Conservation (phyloP, 257 asterid genomes). For the Thymus mandschuricus region DNA sequence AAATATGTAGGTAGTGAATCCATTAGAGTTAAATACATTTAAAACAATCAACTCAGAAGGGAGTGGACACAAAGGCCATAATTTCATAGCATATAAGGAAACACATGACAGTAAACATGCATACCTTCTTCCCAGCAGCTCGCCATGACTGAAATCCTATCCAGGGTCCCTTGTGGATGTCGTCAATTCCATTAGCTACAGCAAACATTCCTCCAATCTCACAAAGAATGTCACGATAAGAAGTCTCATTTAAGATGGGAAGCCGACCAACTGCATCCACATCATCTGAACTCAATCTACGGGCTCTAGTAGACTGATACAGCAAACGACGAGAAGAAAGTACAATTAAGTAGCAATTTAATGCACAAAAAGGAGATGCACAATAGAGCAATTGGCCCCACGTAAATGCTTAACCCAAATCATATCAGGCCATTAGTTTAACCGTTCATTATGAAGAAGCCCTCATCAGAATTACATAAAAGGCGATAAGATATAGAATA, state of each 20-base stretch:
- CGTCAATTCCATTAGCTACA: conserved; percentile 78
- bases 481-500: not conserved
- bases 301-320: conserved; percentile 67
- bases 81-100: not conserved
- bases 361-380: conserved; percentile 17
- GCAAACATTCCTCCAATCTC: conserved; percentile 97
- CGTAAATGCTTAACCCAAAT: conserved; percentile 29
- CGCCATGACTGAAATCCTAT: conserved; percentile 99
- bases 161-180: conserved; percentile 97
- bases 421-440: conserved; percentile 11
- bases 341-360: conserved; percentile 24
- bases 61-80: conserved; percentile 16
- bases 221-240: conserved; percentile 80
- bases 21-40: conserved; percentile 7
- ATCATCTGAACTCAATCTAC: conserved; percentile 86
- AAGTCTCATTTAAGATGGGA: conserved; percentile 78
- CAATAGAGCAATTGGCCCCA: not conserved
- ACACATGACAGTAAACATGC: conserved; percentile 18
- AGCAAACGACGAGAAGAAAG: conserved; percentile 38
- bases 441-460: conserved; percentile 13
- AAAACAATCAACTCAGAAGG: conserved; percentile 10
- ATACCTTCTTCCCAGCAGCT: conserved; percentile 87
- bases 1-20: conserved; percentile 16
- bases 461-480: not conserved
- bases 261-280: conserved; percentile 94